phyloP scores from a whole-genome alignment of 371 early-diverging fungal species.

The Mortierella sp. region DNA sequence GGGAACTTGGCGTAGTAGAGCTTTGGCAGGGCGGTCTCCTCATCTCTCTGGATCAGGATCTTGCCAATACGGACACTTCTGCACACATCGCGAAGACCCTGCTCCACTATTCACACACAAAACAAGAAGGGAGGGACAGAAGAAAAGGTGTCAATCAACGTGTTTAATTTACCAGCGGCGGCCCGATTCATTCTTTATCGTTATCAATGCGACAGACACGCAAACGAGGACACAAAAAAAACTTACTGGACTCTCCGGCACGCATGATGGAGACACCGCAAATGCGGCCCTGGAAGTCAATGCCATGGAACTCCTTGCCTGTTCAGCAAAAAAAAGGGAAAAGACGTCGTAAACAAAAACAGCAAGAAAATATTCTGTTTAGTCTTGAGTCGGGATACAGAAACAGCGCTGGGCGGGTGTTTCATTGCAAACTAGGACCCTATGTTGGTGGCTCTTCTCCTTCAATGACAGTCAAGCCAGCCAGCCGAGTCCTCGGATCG shows the following conservation, averaged over 20 bases:
- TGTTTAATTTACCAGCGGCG: not conserved
- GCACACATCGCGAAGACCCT: conserved; percentile 93
- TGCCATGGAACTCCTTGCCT: conserved; percentile 76
- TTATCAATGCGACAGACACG: not conserved
- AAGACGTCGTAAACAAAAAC: not conserved
- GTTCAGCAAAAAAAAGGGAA: not conserved
- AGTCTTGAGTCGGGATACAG: not conserved
- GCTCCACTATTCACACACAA: conserved; percentile 70
- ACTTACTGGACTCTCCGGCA: conserved; percentile 89
- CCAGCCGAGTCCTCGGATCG: not conserved
- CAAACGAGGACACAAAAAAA: conserved; percentile 12
- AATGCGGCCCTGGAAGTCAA: conserved; percentile 88
- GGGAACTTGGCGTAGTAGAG: conserved; percentile 94
- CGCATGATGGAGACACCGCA: conserved; percentile 97
- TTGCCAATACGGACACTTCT: conserved; percentile 93
- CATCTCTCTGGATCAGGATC: conserved; percentile 95
- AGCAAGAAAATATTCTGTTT: not conserved
- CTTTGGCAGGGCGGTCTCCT: conserved; percentile 92
- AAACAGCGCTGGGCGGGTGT: not conserved
- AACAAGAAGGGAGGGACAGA: not conserved
- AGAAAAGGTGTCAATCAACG: not conserved
- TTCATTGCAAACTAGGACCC: not conserved
- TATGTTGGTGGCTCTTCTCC: not conserved
- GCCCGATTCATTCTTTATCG: not conserved
- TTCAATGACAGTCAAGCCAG: not conserved